Conservation (phyloP, 306 rosid species). For the Benincasa hispida region DNA sequence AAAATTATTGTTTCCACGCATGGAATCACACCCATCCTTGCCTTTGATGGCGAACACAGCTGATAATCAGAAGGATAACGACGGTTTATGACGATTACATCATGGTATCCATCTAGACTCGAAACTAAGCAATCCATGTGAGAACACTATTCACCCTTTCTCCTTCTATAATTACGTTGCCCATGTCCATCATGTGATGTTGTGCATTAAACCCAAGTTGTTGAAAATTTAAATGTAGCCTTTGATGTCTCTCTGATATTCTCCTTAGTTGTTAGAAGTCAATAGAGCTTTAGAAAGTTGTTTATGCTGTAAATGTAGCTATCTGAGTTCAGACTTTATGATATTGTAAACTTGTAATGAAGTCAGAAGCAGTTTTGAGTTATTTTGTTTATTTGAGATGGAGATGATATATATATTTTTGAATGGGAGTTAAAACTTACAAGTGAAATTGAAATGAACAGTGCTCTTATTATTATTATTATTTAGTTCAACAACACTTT, state of each 20-base stretch:
- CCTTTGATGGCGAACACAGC: not conserved
- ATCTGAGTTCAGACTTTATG: not conserved
- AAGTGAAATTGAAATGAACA: no score
- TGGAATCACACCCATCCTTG: conserved; percentile 24
- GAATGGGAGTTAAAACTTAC: no score
- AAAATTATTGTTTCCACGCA: conserved; percentile 62
- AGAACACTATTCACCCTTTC: not conserved
- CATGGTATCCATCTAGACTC: not conserved
- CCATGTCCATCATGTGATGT: not conserved
- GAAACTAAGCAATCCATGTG: not conserved
- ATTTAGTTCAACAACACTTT: no score
- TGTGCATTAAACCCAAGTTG: not conserved
- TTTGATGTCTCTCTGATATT: not conserved
- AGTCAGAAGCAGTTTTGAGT: not conserved
- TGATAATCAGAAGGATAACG: not conserved
- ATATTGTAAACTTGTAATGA: not conserved
- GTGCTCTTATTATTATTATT: no score
- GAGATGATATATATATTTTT: not conserved
- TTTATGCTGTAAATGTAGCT: not conserved
- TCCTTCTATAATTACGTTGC: not conserved
- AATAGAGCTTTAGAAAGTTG: not conserved
- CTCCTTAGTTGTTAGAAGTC: not conserved
- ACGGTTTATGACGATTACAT: not conserved
- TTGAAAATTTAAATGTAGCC: not conserved
- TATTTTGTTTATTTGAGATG: not conserved